A percentile compares a stretch with the other conserved stretches of the same genome.
These are phyloP conservation scores for Cordyceps militaris DNA, from an alignment of 2,329 filamentous ascomycete species.

Conservation along the genomic window DNA sequence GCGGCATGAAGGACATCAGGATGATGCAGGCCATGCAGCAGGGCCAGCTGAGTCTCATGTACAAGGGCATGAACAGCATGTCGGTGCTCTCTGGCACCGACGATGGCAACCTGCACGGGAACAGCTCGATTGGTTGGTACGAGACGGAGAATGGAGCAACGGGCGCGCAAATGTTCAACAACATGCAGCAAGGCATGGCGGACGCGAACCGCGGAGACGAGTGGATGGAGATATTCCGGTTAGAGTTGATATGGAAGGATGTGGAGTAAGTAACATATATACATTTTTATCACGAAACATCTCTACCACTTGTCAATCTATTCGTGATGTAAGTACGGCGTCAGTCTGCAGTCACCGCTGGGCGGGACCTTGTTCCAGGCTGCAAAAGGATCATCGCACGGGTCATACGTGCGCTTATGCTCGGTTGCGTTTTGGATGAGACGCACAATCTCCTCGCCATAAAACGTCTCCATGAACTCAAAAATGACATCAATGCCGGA, in stretches of 20 bases:
- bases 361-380: conserved; percentile 12
- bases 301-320: background rate
- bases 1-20: conserved; percentile 23
- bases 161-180: conserved; percentile 26
- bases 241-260: conserved; percentile 24
- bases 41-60: conserved; percentile 27
- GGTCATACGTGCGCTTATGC: conserved; percentile 14
- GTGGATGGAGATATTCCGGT: conserved; percentile 22
- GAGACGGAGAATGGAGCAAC: conserved; percentile 28
- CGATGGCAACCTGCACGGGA: conserved; percentile 28
- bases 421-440: conserved; percentile 13
- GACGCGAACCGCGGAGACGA: conserved; percentile 21
- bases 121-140: conserved; percentile 28
- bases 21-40: conserved; percentile 29
- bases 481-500: conserved; percentile 17
- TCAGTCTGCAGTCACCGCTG: conserved; percentile 4
- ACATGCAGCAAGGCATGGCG: conserved; percentile 26
- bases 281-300: background rate
- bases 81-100: conserved; percentile 21
- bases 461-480: conserved; percentile 16
- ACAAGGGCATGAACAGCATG: conserved; percentile 26
- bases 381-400: conserved; percentile 18
- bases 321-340: background rate
- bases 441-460: conserved; percentile 4
- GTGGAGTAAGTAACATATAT: conserved; percentile 21